These are phyloP conservation scores for Aquilaria sinensis DNA, from an alignment of 345 rosid species.

Conservation along the genomic window DNA sequence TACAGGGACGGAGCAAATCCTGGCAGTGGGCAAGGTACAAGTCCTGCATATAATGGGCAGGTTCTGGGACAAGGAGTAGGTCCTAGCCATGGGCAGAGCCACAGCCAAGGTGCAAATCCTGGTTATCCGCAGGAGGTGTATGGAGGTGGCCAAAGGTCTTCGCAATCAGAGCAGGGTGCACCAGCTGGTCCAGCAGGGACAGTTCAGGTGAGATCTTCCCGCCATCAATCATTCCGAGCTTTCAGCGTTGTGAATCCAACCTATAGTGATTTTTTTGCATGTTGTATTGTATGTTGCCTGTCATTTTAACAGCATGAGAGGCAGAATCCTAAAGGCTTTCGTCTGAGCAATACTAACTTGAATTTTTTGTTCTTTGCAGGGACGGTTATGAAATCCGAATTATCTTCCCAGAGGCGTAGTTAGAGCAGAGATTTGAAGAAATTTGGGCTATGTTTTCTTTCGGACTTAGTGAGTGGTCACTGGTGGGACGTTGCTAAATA, in stretches of 20 bases:
- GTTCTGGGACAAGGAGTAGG: conserved; percentile 14
- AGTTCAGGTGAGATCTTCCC: conserved; percentile 30
- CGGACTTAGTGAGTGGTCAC: not conserved
- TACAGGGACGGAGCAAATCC: conserved; percentile 9
- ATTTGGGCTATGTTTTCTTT: not conserved
- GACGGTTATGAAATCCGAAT: conserved; percentile 15
- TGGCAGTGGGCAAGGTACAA: conserved; percentile 4
- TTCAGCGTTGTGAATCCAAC: too few species aligned
- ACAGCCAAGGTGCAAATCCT: conserved; percentile 30
- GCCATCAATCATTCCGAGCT: conserved; percentile 5
- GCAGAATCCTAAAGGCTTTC: not conserved
- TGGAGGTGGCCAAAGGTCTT: conserved; percentile 18
- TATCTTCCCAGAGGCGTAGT: not conserved
- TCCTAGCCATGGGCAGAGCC: conserved; percentile 30
- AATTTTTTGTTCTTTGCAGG: conserved; percentile 27
- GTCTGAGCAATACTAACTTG: not conserved
- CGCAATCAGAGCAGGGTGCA: conserved; percentile 36
- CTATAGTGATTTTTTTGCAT: too few species aligned
- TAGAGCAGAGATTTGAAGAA: not conserved
- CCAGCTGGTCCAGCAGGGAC: conserved; percentile 33
- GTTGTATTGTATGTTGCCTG: too few species aligned
- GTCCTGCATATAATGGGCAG: not conserved
- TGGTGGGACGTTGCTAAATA: not conserved
- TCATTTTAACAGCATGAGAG: too few species aligned
- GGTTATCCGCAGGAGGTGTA: conserved; percentile 19